phyloP scores from a whole-genome alignment of 495 filamentous ascomycete species.

The Chaetomidium leptoderma region DNA sequence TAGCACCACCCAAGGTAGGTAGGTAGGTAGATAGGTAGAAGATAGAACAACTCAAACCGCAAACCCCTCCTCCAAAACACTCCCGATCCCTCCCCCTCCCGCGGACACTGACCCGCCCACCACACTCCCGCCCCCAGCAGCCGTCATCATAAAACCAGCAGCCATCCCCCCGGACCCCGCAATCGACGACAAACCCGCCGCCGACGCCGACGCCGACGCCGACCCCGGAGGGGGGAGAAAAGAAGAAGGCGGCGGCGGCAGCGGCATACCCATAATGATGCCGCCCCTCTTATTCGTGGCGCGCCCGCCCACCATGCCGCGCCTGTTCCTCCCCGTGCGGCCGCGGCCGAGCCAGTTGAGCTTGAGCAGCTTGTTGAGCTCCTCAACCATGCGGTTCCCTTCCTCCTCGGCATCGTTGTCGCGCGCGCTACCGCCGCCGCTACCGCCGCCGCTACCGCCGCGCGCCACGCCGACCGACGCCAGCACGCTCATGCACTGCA shows the following conservation, averaged over 20 bases:
- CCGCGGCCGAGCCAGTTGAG: constrained; percentile 94
- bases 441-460: constrained; percentile 18
- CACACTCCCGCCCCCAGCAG: background rate
- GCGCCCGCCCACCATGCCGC: constrained; percentile 69
- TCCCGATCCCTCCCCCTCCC: background rate
- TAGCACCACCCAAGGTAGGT: no score
- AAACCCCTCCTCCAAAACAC: background rate
- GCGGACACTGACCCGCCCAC: background rate
- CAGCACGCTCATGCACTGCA: constrained; percentile 91
- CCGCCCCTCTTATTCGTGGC: constrained; percentile 37
- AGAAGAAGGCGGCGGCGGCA: background rate
- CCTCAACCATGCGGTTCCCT: constrained; percentile 74
- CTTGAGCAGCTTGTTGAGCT: constrained; percentile 79
- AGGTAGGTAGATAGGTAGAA: no score
- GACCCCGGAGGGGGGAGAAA: background rate
- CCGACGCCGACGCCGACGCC: background rate
- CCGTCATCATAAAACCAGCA: background rate
- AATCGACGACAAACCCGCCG: background rate
- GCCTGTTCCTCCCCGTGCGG: constrained; percentile 79
- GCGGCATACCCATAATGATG: constrained; percentile 7
- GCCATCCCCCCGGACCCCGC: no score
- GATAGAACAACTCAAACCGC: background rate
- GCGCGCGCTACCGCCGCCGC: background rate
- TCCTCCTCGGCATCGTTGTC: constrained; percentile 35
- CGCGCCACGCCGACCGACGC: constrained; percentile 56